Evolutionary conservation across 2,329 filamentous ascomycete genomes (phyloP).

Genomic region (Graphilbum sp.): DNA sequence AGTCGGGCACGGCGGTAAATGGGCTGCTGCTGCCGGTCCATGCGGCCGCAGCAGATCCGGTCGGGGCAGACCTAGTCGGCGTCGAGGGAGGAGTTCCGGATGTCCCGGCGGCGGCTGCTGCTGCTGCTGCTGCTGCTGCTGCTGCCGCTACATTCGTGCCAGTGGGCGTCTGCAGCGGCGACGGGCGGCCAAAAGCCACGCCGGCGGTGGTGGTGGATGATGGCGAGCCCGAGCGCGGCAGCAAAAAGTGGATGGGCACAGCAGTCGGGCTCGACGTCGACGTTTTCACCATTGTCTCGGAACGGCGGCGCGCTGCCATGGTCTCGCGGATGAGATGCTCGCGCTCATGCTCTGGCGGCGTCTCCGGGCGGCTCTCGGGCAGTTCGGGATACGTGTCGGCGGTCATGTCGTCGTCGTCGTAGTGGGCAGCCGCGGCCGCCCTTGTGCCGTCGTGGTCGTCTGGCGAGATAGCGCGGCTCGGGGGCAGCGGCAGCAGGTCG

Average conservation of each 20-base stretch:
- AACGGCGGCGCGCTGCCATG: constrained; percentile 27
- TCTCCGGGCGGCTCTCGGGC: constrained; percentile 43
- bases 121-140: not conserved
- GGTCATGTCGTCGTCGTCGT: constrained; percentile 10
- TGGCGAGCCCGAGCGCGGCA: constrained; percentile 27
- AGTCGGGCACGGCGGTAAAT: not conserved
- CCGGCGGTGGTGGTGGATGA: constrained; percentile 18
- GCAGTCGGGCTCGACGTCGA: constrained; percentile 34
- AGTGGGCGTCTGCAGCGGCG: constrained; percentile 15
- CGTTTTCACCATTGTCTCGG: constrained; percentile 31
- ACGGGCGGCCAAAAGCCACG: constrained; percentile 8
- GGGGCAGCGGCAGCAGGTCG: constrained; percentile 47
- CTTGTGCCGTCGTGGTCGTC: not conserved
- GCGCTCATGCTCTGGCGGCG: constrained; percentile 31
- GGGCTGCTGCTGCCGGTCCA: not conserved
- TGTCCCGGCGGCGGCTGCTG: not conserved
- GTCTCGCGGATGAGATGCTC: constrained; percentile 19
- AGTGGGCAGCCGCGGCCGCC: not conserved
- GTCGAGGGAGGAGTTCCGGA: too few relatives aligned
- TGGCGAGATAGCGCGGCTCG: constrained; percentile 37
- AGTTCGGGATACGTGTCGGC: constrained; percentile 30
- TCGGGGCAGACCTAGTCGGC: too few relatives aligned
- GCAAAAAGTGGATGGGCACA: constrained; percentile 38
- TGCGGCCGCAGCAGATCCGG: not conserved
- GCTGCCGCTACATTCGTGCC: not conserved